Percentiles rank a stretch among this genome's conserved stretches.
Conservation (phyloP, 169 alveolate genomes). For the Pseudocohnilembus persalinus region DNA sequence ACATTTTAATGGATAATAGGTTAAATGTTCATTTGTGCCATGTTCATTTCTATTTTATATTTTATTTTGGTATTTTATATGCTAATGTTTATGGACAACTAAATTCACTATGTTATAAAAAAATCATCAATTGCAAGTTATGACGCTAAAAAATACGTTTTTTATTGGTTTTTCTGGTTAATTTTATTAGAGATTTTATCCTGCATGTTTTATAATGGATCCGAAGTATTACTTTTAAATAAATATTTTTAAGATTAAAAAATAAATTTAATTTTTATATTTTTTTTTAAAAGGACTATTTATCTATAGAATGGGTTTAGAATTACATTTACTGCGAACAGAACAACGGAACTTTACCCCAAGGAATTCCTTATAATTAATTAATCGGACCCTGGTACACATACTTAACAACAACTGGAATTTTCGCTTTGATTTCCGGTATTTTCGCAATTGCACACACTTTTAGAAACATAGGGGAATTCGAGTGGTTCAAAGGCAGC, state of each 20-base stretch:
- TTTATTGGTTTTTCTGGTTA: constrained; percentile 19
- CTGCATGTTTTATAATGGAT: not conserved
- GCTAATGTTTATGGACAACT: constrained; percentile 7
- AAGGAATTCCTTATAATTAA: constrained; percentile 15
- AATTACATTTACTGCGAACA: constrained; percentile 9
- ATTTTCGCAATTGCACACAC: constrained; percentile 39
- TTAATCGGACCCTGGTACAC: constrained; percentile 38
- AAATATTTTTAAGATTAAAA: no score
- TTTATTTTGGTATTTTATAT: not conserved
- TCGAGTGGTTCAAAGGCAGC: constrained; percentile 31
- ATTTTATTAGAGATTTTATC: not conserved
- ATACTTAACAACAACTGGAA: constrained; percentile 14
- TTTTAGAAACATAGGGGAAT: constrained; percentile 17
- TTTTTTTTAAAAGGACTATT: not conserved
- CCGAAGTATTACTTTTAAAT: not conserved
- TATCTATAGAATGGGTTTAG: constrained; percentile 9
- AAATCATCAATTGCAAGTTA: constrained; percentile 11
- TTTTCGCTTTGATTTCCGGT: constrained; percentile 33
- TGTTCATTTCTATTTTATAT: not conserved
- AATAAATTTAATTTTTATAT: no score
- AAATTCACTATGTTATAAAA: constrained; percentile 3
- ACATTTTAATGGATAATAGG: not conserved
- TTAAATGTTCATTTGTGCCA: not conserved
- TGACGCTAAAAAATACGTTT: constrained; percentile 10
- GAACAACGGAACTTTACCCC: not conserved